Evolutionary conservation across 495 filamentous ascomycete species (phyloP), one percentile per base, ranked within the genome.

Genomic region (Corynascus novoguineensis): DNA sequence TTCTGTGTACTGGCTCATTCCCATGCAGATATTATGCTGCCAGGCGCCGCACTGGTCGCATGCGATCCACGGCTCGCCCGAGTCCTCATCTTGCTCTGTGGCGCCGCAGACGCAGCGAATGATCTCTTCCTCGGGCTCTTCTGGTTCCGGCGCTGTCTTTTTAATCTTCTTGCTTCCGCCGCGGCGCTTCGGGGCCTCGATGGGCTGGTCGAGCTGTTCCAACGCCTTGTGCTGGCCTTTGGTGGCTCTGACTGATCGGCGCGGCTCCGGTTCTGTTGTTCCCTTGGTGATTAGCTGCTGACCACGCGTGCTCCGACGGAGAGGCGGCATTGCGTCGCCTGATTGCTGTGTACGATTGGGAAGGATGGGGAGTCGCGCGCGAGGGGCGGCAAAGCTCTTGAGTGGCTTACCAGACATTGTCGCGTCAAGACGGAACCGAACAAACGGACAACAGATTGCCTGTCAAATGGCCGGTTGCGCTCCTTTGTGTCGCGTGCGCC

Each of bases 11-110:
- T 89, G 85, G 56, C 83, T 83, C 58, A 96, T 78, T 27, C 88
- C 90, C 83, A 98, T 90, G 68, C 93, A 98, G 60, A 91, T 83
- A 64, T 95, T 95, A 68, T 98, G 93, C 70, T 98, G 93, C 93
- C 93, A 98, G 45, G 86, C 90, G 27, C 83, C 82, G 65, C 93
- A 98, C 32, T 76, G 80, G 64, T 98, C 93, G 73, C 93, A 98
- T 63, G 87, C 86, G 64, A 97, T 95, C 82, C 83, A 84, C 69
- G 95, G 91, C 63, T 90, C 83, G 34, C 85, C 81, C 46, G 88
- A 85, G 57, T 88, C 83, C 62, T 87, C 88, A 58, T 92, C 87
- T 61, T 95, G 89, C 60, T 89, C 86, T 48, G 83, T 85, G 57
- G 90, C 85, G 60, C 93, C 92, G 67, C 93, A 98, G 50, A 96